These are phyloP conservation scores for Leccinum pallidistipes DNA, from an alignment of 1,284 basidiomycete genomes.

Conservation along the genomic window DNA sequence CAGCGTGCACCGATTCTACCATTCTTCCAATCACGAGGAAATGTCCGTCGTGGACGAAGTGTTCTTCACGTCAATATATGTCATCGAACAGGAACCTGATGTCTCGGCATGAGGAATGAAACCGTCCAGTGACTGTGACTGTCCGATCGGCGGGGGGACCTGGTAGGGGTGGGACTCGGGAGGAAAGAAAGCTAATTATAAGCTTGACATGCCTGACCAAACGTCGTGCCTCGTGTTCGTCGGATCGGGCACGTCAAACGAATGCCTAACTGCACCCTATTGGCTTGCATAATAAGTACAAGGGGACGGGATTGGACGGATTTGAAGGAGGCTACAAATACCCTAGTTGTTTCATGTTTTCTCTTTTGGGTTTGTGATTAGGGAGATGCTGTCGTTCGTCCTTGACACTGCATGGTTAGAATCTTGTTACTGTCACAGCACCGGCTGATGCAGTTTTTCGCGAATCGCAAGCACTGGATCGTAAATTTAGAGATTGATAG, in stretches of 20 bases:
- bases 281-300: neutral
- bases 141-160: neutral
- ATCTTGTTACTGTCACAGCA: neutral
- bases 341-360: neutral
- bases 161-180: neutral
- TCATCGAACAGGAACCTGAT: conserved; percentile 8
- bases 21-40: neutral
- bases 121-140: neutral
- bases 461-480: neutral
- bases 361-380: neutral
- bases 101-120: neutral
- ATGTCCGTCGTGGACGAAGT: neutral
- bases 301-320: neutral
- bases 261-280: neutral
- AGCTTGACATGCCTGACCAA: neutral
- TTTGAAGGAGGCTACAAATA: neutral
- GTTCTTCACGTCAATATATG: conserved; percentile 10
- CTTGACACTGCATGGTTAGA: too few species aligned
- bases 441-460: neutral
- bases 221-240: neutral
- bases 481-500: neutral
- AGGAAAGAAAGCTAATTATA: neutral
- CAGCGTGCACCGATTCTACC: conserved; percentile 6
- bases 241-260: neutral
- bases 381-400: neutral